Conservation (phyloP, 176 grass and related monocot species). For the Carex scoparia region DNA sequence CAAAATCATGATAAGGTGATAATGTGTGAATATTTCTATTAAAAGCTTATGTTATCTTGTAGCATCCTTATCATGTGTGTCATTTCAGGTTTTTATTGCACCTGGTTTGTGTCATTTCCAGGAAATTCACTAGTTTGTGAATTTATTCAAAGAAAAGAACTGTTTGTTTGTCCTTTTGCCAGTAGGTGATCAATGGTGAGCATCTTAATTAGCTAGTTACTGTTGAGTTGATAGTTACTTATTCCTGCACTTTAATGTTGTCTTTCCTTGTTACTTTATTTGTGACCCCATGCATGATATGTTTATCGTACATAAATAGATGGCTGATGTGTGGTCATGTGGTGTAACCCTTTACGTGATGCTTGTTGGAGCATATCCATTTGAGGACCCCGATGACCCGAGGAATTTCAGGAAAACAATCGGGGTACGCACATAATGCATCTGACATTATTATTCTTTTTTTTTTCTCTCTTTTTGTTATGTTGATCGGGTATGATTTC, state of each 20-base stretch:
- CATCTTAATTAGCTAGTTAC: neutral
- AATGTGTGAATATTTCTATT: neutral
- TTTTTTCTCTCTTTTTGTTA: neutral
- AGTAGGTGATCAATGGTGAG: no score
- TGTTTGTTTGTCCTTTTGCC: neutral
- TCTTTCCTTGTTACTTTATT: conserved; percentile 9
- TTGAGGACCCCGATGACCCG: conserved; percentile 78
- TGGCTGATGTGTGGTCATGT: conserved; percentile 86
- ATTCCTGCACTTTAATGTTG: neutral
- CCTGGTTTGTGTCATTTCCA: neutral
- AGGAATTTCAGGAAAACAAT: conserved; percentile 94
- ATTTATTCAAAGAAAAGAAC: neutral
- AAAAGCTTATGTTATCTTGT: neutral
- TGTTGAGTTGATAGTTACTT: neutral
- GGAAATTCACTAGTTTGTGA: neutral
- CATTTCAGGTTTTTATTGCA: neutral
- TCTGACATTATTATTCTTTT: neutral
- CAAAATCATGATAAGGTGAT: neutral
- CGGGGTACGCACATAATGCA: conserved; percentile 49
- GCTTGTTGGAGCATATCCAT: conserved; percentile 78
- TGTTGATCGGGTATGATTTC: neutral
- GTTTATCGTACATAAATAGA: conserved; percentile 36
- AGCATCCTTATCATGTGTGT: neutral
- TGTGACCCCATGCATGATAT: neutral
- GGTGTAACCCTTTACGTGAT: conserved; percentile 93